phyloP scores from a whole-genome alignment of 2,329 filamentous ascomycete genomes.

The Scortechinia acanthostroma region DNA sequence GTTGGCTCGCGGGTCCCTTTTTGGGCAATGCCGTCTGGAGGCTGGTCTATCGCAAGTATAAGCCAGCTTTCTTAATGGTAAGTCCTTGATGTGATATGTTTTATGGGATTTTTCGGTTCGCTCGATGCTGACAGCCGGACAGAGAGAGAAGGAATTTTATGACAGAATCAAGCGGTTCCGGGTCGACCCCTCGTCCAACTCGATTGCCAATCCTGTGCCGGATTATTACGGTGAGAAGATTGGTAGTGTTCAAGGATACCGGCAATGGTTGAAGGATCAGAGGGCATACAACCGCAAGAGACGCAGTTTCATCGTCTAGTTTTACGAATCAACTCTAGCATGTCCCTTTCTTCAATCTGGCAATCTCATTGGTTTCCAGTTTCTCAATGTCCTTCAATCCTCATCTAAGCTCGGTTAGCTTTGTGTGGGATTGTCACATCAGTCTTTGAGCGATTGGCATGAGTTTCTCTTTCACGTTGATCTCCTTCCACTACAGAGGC shows the following conservation, averaged over 20 bases:
- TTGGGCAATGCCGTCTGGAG: conserved; percentile 53
- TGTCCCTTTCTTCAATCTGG: too few relatives aligned
- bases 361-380: too few relatives aligned
- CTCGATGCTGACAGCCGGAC: conserved; percentile 3
- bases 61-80: conserved; percentile 42
- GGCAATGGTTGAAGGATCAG: conserved; percentile 66
- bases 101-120: conserved; percentile 14
- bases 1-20: conserved; percentile 57
- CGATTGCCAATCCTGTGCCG: conserved; percentile 60
- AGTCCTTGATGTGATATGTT: conserved; percentile 1
- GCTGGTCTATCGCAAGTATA: conserved; percentile 40
- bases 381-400: background rate
- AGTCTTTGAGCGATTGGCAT: too few relatives aligned
- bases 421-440: too few relatives aligned
- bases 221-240: conserved; percentile 72
- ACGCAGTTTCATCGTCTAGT: background rate
- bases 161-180: conserved; percentile 58
- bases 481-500: too few relatives aligned
- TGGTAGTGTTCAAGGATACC: conserved; percentile 55
- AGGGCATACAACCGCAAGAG: conserved; percentile 62
- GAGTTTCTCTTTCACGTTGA: too few relatives aligned
- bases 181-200: conserved; percentile 60
- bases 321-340: too few relatives aligned
- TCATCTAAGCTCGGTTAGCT: too few relatives aligned
- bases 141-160: conserved; percentile 66